Percentiles rank a stretch among this genome's conserved stretches.
These are phyloP conservation scores for Fragaria iinumae DNA, from an alignment of 306 rosid genomes.

Conservation along the genomic window DNA sequence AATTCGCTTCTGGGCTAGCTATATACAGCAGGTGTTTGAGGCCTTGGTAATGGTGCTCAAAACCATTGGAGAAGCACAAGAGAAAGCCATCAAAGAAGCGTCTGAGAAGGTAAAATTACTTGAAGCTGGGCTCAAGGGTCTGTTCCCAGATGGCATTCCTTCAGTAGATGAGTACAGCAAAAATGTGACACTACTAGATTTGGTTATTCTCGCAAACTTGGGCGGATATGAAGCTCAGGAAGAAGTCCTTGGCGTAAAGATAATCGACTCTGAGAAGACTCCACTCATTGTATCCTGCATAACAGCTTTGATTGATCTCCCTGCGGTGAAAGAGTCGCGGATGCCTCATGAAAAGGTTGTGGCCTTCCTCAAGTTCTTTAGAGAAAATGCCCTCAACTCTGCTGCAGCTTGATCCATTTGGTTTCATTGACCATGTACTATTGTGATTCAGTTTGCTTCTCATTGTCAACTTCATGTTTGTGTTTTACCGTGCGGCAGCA, in stretches of 20 bases:
- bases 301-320: background rate
- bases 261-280: background rate
- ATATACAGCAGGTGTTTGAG: constrained; percentile 8
- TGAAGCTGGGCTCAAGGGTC: constrained; percentile 8
- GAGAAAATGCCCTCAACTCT: constrained; percentile 15
- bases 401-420: background rate
- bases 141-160: constrained; percentile 5
- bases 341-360: constrained; percentile 10
- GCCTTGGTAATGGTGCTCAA: background rate
- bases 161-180: background rate
- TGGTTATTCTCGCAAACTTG: background rate
- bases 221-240: background rate
- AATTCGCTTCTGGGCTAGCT: constrained; percentile 24
- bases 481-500: background rate
- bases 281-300: constrained; percentile 8
- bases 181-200: constrained; percentile 14
- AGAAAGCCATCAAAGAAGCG: constrained; percentile 17
- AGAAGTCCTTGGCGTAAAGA: constrained; percentile 6
- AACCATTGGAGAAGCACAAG: constrained; percentile 18
- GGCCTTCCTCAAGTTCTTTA: background rate
- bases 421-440: background rate
- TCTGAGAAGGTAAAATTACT: constrained; percentile 7
- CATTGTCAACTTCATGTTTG: background rate
- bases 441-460: background rate
- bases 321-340: background rate